Evolutionary conservation across 1,284 basidiomycete species (phyloP).

Genomic region (Rhodofomes roseus): DNA sequence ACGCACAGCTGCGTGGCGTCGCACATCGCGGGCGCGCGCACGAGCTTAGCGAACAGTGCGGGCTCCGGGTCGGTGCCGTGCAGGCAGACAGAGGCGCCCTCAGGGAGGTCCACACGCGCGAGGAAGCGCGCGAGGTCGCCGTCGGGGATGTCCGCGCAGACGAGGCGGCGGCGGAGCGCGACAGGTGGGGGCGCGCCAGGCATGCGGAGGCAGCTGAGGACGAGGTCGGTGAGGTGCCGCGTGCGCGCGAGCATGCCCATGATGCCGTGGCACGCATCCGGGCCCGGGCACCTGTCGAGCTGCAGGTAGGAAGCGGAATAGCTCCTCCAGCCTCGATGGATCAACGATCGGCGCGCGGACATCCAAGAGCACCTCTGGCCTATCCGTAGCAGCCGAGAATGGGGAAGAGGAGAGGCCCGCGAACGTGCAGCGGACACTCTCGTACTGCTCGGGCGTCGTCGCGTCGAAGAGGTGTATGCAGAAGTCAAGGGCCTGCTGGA

Average conservation of each 20-base stretch:
- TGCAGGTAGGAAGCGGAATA: slow-evolving; percentile 7
- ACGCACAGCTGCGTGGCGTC: not conserved
- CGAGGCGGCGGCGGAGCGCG: not conserved
- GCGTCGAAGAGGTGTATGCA: slow-evolving; percentile 38
- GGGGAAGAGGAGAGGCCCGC: not conserved
- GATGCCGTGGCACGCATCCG: not conserved
- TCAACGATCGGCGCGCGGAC: slow-evolving; percentile 27
- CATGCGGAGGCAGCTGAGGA: not conserved
- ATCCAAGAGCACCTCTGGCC: slow-evolving; percentile 19
- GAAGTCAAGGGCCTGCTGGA: slow-evolving; percentile 48
- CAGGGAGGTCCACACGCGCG: not conserved
- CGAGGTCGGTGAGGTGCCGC: not conserved
- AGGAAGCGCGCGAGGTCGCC: not conserved
- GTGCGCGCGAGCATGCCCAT: not conserved
- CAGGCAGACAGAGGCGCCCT: not conserved
- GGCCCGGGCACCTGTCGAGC: not conserved
- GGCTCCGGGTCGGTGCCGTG: not conserved
- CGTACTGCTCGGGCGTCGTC: slow-evolving; percentile 33
- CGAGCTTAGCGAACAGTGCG: not conserved
- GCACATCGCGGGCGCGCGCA: not conserved
- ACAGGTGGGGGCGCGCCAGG: not conserved
- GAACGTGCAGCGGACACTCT: slow-evolving; percentile 27
- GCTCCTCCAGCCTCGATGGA: slow-evolving; percentile 16
- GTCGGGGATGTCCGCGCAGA: not conserved
- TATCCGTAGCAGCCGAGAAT: not conserved